Conservation (phyloP, 1,139 yeast genomes). For the Tardiomyces blankii region DNA sequence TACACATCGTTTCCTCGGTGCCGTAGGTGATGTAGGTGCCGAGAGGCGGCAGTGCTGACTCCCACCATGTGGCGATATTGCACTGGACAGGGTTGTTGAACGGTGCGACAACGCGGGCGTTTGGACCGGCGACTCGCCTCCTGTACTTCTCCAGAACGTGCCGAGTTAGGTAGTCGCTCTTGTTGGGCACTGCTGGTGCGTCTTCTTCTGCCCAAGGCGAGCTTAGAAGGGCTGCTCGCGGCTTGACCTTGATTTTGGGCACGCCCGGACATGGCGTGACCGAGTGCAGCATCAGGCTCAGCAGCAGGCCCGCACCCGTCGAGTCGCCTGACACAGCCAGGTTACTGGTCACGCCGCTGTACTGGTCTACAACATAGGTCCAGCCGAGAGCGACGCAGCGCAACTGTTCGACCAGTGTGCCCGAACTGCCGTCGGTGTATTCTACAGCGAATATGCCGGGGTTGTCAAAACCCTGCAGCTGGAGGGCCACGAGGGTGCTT, state of each 20-base stretch:
- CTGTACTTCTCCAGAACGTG: constrained; percentile 11
- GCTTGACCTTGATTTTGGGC: constrained; percentile 12
- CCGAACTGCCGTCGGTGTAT: constrained; percentile 14
- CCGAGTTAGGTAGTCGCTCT: constrained; percentile 15
- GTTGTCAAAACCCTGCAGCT: constrained; percentile 31
- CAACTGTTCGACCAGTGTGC: constrained; percentile 1
- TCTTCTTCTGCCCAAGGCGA: constrained; percentile 25
- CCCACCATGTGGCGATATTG: constrained; percentile 27
- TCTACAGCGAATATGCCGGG: constrained; percentile 31
- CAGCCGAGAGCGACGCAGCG: constrained; percentile 16
- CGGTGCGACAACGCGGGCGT: constrained; percentile 1
- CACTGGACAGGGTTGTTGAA: constrained; percentile 28
- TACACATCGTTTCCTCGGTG: constrained; percentile 24
- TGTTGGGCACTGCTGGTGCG: constrained; percentile 7
- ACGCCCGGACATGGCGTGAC: constrained; percentile 17
- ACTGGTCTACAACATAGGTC: constrained; percentile 19
- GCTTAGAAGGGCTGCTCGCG: constrained; percentile 26
- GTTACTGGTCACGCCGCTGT: constrained; percentile 16
- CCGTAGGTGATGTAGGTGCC: constrained; percentile 30
- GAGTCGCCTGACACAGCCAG: constrained; percentile 30
- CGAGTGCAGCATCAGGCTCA: constrained; percentile 25
- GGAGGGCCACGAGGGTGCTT: constrained; percentile 26
- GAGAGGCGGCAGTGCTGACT: constrained; percentile 24
- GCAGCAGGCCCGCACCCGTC: constrained; percentile 30
- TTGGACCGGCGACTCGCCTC: constrained; percentile 3